Evolutionary conservation across 208 protist species (phyloP), one percentile per base, ranked within the genome.

Genomic region (Trypanosoma avium): DNA sequence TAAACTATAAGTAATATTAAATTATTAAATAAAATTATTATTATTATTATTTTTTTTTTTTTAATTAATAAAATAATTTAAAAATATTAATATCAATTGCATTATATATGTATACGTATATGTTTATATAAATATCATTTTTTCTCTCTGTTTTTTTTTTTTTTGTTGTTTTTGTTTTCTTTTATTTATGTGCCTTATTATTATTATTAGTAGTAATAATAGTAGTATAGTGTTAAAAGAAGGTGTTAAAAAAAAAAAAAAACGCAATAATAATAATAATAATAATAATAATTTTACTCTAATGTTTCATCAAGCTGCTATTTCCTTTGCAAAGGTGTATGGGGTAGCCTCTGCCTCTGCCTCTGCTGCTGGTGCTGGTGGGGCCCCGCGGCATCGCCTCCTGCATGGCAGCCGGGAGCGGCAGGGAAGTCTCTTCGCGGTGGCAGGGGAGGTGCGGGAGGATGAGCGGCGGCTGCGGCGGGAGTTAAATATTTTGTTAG

Each of bases 401-500:
- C 65, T 81, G 36, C 67, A 73, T 47, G 82, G 83, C 17, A 60
- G 61, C 10, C 79, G 81, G 8, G 75, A 77, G n/a, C 83, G 89
- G n/a, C 55, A 83, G 9, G 89, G 89, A 30, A 83, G 68, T 55
- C 78, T 95, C 47, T 91, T 88, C 50, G 82, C 89, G 3, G 54
- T 92, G 17, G 89, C 84, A 49, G 82, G 88, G 61, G 83, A 90
- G 42, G 75, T 89, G 22, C 72, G 46, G 2, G 42, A 82, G 9
- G 84, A 88, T 50, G 85, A 95, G 43, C 87, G 75, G 61, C 57
- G 62, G 0, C 62, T 95, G 27, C 81, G 89, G 4, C 83, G 90
- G 76, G 79, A 90, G 52, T 70, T 95, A 0, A 95, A 95, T 68
- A 71, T 61, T 5, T 61, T 95, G 12, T 75, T 95, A 8, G 84